A percentile compares a stretch with the other conserved stretches of the same genome.
These are phyloP conservation scores for Penicillium dipodomyicola DNA, from an alignment of 495 filamentous ascomycete genomes.

Conservation along the genomic window DNA sequence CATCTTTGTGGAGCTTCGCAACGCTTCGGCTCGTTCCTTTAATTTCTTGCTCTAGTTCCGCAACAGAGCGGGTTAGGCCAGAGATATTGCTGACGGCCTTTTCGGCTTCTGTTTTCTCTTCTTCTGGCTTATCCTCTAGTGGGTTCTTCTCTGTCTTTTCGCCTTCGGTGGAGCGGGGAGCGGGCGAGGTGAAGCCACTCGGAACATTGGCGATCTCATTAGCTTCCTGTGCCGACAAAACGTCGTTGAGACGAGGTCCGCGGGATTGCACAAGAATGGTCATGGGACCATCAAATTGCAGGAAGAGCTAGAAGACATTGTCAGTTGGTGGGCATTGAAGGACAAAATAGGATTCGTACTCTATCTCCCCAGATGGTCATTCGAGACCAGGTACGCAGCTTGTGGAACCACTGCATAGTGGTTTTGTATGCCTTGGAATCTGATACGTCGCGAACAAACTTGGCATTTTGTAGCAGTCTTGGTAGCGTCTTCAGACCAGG, in stretches of 20 bases:
- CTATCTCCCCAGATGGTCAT: constrained; percentile 91
- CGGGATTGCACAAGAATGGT: constrained; percentile 85
- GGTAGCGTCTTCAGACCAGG: constrained; percentile 58
- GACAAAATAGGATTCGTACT: constrained; percentile 36
- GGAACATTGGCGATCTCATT: constrained; percentile 79
- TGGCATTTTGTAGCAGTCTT: constrained; percentile 55
- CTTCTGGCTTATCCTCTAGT: not conserved
- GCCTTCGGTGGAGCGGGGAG: constrained; percentile 33
- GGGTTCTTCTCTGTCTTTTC: not conserved
- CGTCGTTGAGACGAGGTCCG: constrained; percentile 69
- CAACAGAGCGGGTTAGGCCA: constrained; percentile 34
- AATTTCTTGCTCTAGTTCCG: constrained; percentile 35
- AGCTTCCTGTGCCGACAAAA: constrained; percentile 69
- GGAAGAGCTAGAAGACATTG: constrained; percentile 59
- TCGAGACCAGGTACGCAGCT: constrained; percentile 68
- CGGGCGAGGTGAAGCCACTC: constrained; percentile 54
- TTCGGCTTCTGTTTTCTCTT: constrained; percentile 22
- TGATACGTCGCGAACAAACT: constrained; percentile 69
- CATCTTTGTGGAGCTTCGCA: constrained; percentile 61
- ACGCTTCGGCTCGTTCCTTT: constrained; percentile 44
- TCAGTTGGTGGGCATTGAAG: constrained; percentile 7
- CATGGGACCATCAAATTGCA: constrained; percentile 81
- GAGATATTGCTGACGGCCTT: constrained; percentile 24
- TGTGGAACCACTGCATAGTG: constrained; percentile 58
- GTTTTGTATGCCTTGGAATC: constrained; percentile 67